These are phyloP conservation scores for Marasmius fiardii DNA, from an alignment of 1,284 basidiomycete species.

Conservation along the genomic window DNA sequence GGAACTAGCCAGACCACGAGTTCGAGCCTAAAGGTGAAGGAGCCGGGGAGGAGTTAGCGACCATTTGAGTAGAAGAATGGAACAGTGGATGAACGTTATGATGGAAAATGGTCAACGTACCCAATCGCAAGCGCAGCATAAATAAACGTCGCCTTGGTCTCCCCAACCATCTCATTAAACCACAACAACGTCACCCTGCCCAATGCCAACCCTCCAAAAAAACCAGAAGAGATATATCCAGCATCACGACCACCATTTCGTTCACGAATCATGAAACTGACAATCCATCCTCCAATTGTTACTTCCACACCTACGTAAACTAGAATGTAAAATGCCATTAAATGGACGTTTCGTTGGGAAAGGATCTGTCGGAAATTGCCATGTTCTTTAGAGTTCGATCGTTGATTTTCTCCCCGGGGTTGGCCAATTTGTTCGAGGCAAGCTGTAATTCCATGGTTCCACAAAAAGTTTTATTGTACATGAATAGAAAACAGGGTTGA, in stretches of 20 bases:
- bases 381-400: conserved; percentile 28
- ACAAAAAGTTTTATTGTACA: background rate
- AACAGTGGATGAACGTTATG: too few species aligned
- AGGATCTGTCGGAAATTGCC: conserved; percentile 36
- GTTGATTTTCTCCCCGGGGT: conserved; percentile 29
- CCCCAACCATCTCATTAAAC: too few species aligned
- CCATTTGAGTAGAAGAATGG: background rate
- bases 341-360: conserved; percentile 38
- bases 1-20: conserved; percentile 51
- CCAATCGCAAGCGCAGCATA: conserved; percentile 21
- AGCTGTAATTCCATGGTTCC: conserved; percentile 23
- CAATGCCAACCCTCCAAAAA: conserved; percentile 36
- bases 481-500: background rate
- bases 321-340: conserved; percentile 61
- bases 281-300: conserved; percentile 65
- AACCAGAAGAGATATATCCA: conserved; percentile 52
- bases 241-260: conserved; percentile 43
- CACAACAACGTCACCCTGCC: background rate
- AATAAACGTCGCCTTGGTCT: conserved; percentile 19
- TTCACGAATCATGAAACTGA: conserved; percentile 51
- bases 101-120: too few species aligned
- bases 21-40: conserved; percentile 32
- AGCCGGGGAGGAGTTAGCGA: too few species aligned
- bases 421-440: conserved; percentile 40
- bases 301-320: conserved; percentile 70